Evolutionary conservation across 345 rosid species (phyloP).

Genomic region (Salix dunnii): DNA sequence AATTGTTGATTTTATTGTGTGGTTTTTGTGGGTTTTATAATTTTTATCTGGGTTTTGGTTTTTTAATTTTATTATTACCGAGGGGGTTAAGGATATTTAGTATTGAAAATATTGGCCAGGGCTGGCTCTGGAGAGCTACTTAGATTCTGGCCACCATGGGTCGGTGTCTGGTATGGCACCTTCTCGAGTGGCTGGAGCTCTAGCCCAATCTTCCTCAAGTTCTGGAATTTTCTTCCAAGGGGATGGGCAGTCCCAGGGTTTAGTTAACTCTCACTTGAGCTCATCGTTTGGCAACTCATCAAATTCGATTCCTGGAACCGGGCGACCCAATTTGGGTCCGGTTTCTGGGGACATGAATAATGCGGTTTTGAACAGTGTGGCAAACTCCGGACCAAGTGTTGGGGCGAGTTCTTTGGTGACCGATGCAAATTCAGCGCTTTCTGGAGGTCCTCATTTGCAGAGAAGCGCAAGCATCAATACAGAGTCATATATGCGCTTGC

Average conservation of each 20-base stretch:
- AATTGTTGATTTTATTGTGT: conserved; percentile 7
- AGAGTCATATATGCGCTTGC: conserved; percentile 90
- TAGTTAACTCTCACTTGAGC: conserved; percentile 80
- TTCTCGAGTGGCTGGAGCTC: conserved; percentile 70
- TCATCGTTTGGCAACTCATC: conserved; percentile 77
- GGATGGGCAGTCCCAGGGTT: conserved; percentile 85
- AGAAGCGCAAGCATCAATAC: conserved; percentile 93
- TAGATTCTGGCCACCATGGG: conserved; percentile 56
- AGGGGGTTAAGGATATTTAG: conserved; percentile 27
- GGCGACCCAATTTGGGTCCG: conserved; percentile 58
- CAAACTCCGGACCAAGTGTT: conserved; percentile 85
- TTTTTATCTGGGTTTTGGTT: conserved; percentile 6
- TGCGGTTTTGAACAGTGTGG: conserved; percentile 71
- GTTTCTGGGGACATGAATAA: conserved; percentile 84
- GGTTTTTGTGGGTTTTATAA: conserved; percentile 7
- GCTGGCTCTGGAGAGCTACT: conserved; percentile 74
- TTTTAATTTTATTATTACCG: conserved; percentile 24
- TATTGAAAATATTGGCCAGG: conserved; percentile 33
- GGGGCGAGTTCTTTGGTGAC: conserved; percentile 95
- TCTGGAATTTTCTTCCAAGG: conserved; percentile 97
- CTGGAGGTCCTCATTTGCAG: conserved; percentile 86
- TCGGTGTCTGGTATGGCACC: conserved; percentile 64
- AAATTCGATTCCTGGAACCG: conserved; percentile 71
- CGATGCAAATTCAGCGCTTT: conserved; percentile 90
- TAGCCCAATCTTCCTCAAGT: conserved; percentile 85